These are phyloP conservation scores for Usnea hakonensis DNA, from an alignment of 495 filamentous ascomycete genomes.

Conservation along the genomic window DNA sequence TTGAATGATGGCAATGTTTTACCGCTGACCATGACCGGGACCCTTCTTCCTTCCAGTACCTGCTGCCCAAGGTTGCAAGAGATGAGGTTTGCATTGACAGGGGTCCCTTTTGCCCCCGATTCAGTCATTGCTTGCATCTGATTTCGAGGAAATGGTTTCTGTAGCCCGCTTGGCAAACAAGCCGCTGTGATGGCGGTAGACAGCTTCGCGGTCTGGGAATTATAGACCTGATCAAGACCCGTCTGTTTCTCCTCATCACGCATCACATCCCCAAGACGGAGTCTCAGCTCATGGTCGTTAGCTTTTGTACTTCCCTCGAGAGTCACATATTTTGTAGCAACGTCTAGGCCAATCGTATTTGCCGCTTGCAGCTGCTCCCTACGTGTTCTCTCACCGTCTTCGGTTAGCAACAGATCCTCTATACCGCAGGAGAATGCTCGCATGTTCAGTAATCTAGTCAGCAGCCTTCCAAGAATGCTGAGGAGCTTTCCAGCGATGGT, in stretches of 20 bases:
- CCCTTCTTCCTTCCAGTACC: constrained; percentile 86
- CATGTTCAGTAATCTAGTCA: constrained; percentile 88
- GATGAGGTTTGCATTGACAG: constrained; percentile 94
- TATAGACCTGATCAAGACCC: constrained; percentile 78
- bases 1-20: constrained; percentile 94
- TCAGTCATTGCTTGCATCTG: constrained; percentile 99
- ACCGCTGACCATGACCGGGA: constrained; percentile 96
- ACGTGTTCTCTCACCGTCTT: constrained; percentile 65
- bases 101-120: constrained; percentile 87
- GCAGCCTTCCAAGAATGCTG: constrained; percentile 77
- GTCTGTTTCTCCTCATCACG: constrained; percentile 85
- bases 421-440: constrained; percentile 94
- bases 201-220: constrained; percentile 57
- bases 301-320: constrained; percentile 54
- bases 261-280: constrained; percentile 78
- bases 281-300: constrained; percentile 60
- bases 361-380: constrained; percentile 62
- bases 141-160: constrained; percentile 90
- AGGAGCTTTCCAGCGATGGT: constrained; percentile 75
- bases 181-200: constrained; percentile 69
- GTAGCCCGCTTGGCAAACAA: constrained; percentile 74
- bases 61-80: constrained; percentile 97
- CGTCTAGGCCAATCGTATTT: constrained; percentile 66
- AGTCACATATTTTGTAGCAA: constrained; percentile 88
- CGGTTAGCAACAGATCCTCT: constrained; percentile 85